phyloP scores from a whole-genome alignment of 768 basidiomycete species.

The Lepiota subincarnata region DNA sequence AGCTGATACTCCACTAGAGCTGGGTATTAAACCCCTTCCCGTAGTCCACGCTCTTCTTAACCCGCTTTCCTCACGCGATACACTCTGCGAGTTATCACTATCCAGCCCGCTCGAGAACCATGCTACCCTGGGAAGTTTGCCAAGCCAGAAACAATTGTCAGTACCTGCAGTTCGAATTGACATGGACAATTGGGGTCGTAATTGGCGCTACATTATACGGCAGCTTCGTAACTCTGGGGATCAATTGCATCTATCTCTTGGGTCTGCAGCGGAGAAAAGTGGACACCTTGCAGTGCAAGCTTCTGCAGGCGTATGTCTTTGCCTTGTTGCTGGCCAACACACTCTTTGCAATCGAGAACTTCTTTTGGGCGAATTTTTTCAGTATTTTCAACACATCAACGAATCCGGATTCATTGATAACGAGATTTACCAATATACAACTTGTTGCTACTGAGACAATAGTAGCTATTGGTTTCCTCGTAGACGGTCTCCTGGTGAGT shows the following conservation, averaged over 20 bases:
- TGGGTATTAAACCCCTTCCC: too few species aligned
- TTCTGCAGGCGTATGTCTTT: neutral
- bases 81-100: neutral
- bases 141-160: neutral
- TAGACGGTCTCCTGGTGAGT: conserved; percentile 6
- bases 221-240: neutral
- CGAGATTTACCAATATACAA: neutral
- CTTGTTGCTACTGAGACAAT: neutral
- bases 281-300: neutral
- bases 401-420: too few species aligned
- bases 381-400: neutral
- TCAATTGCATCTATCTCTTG: neutral
- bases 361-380: conserved; percentile 3
- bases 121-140: neutral
- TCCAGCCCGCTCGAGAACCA: neutral
- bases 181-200: conserved; percentile 3
- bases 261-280: neutral
- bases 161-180: neutral
- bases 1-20: too few species aligned
- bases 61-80: neutral
- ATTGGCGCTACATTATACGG: neutral
- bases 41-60: neutral
- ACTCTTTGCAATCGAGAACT: neutral
- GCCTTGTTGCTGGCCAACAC: neutral
- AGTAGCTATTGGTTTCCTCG: neutral